A percentile compares a stretch with the other conserved stretches of the same genome.
Evolutionary conservation across 345 rosid species (phyloP).

Genomic region (Eucalyptus pauciflora): DNA sequence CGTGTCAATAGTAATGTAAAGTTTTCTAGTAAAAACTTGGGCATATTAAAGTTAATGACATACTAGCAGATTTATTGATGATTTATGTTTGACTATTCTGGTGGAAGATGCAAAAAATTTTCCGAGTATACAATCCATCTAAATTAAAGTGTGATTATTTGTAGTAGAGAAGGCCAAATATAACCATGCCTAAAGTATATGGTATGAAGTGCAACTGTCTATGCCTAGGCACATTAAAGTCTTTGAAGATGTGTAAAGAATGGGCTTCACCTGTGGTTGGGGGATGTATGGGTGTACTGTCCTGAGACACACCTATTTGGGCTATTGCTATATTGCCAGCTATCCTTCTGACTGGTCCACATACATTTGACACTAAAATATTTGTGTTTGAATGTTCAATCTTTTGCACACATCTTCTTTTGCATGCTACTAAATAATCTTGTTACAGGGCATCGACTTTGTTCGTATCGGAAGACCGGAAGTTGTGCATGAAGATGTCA

Average conservation of each 20-base stretch:
- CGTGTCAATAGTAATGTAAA: neutral
- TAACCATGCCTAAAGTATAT: neutral
- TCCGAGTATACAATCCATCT: neutral
- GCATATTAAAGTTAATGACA: neutral
- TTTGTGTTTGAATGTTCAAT: neutral
- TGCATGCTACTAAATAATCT: neutral
- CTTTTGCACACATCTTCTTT: neutral
- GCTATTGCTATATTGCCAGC: neutral
- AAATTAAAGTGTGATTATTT: neutral
- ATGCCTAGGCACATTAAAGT: neutral
- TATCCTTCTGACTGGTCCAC: neutral
- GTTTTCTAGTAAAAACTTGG: neutral
- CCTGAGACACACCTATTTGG: neutral
- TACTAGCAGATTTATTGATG: neutral
- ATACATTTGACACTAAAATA: neutral
- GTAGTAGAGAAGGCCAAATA: neutral
- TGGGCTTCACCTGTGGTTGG: neutral
- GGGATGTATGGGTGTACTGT: neutral
- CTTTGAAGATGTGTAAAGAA: neutral
- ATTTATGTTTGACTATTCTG: neutral
- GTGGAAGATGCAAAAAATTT: neutral
- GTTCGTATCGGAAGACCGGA: slow-evolving; percentile 86
- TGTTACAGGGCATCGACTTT: slow-evolving; percentile 66
- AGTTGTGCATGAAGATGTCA: slow-evolving; percentile 76
- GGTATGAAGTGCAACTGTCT: neutral